Conservation (phyloP, 148 eudicot species). For the Amaranthus palmeri region DNA sequence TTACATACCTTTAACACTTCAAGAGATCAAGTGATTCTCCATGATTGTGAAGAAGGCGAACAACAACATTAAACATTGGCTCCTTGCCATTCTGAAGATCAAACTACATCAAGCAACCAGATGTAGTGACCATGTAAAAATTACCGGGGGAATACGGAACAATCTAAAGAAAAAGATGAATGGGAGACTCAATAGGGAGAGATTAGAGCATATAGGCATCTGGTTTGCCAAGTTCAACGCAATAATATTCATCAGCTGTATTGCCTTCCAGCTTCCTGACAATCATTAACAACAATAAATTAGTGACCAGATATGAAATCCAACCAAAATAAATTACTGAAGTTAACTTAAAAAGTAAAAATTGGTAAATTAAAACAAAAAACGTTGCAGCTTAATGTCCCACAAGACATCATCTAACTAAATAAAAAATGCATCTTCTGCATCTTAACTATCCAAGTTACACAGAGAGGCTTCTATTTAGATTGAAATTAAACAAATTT, state of each 20-base stretch:
- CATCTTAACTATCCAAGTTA: not conserved
- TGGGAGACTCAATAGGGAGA: conserved; percentile 18
- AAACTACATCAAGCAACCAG: conserved; percentile 97
- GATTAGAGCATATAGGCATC: conserved; percentile 97
- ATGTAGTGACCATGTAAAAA: conserved; percentile 17
- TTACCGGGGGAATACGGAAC: too few species aligned
- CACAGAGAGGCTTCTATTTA: not conserved
- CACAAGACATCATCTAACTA: not conserved
- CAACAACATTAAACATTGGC: conserved; percentile 97
- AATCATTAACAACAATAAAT: conserved; percentile 19
- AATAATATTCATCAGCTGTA: conserved; percentile 97
- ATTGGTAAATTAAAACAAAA: not conserved
- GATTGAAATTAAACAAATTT: too few species aligned
- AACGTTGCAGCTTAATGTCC: not conserved
- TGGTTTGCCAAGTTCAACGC: conserved; percentile 96
- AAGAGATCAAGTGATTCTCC: conserved; percentile 93
- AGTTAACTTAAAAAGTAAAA: not conserved
- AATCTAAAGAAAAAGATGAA: conserved; percentile 6
- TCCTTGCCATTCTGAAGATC: conserved; percentile 89
- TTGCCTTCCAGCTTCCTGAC: conserved; percentile 90
- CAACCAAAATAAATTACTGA: not conserved
- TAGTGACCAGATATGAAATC: conserved; percentile 4
- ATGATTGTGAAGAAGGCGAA: conserved; percentile 91
- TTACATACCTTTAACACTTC: conserved; percentile 77
- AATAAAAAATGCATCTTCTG: not conserved